These are phyloP conservation scores for Globisporangium barbulae DNA, from an alignment of 352 stramenopile species.

Conservation along the genomic window DNA sequence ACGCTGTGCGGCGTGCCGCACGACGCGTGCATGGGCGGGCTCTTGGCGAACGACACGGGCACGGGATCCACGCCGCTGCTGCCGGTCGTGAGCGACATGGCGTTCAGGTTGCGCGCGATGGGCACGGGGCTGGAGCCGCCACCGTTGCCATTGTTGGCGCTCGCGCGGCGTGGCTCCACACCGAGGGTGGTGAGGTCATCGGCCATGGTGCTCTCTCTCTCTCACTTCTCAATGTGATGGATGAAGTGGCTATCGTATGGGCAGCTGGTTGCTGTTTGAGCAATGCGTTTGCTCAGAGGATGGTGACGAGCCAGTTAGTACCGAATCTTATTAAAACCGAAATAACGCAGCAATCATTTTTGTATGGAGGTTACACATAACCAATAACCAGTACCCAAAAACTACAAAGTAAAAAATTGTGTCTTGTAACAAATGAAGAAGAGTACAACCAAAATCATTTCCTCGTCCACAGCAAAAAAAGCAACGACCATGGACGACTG, in stretches of 20 bases:
- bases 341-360: background rate
- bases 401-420: no score
- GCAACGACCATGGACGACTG: slow-evolving; percentile 37
- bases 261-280: slow-evolving; percentile 2
- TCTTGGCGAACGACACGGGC: slow-evolving; percentile 28
- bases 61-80: slow-evolving; percentile 30
- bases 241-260: background rate
- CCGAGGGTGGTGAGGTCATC: slow-evolving; percentile 9
- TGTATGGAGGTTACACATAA: no score
- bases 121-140: background rate
- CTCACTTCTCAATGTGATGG: no score
- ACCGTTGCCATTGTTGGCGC: background rate
- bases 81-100: slow-evolving; percentile 18
- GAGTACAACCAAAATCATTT: background rate
- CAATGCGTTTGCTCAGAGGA: slow-evolving; percentile 3
- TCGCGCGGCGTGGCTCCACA: slow-evolving; percentile 10
- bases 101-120: slow-evolving; percentile 19
- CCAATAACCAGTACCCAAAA: no score
- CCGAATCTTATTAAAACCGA: no score
- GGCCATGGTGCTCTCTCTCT: slow-evolving; percentile 6
- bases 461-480: background rate
- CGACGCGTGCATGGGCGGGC: slow-evolving; percentile 16
- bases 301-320: background rate
- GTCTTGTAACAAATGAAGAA: no score
- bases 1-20: slow-evolving; percentile 20